Base-by-base conservation (phyloP, 139 green algal species). In the Closterium sp. region DNA sequence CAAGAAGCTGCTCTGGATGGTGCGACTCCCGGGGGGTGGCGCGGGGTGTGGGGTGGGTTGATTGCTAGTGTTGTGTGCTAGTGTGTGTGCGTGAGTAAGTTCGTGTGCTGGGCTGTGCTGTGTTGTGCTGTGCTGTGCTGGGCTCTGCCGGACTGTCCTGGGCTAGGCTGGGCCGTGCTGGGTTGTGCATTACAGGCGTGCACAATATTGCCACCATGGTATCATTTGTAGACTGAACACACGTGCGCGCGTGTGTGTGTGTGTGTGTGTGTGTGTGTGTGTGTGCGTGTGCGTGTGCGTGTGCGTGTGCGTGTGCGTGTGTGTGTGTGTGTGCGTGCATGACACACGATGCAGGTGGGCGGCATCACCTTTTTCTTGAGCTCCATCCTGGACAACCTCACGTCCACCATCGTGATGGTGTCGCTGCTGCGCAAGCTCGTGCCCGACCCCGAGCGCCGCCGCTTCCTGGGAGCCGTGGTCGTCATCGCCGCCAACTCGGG, bases 381-480 rank as follows among this genome's bases (percentile, higher is more conserved):
- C 30, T 93, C 94, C 33, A 92, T 96, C 36, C 93, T 97, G 66
- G 96, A 97, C 95, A 97, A 97, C 89, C 95, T 97, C 3, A 97
- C 96, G 32, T 96, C 94, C 84, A 97, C 96, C 43, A 97, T 97
- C 88, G 95, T 97, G 28, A 97, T 97, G 96, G 89, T 97, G 3
- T 96, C 94, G 9, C 89, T 97, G 25, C 93, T 97, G 32, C 94
- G 95, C 64, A 95, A 95, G 86, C 93, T 97, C 25, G 94, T 96
- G 89, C 92, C 93, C 23, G 91, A 96, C 43, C 69, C 93, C 55
- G 91, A 96, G 34, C n/a, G n/a, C n/a, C n/a, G n/a, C 88, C 93
- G 88, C 23, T 94, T 96, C 85, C 95, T 96, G 38, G 96, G 96
- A 1, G 96, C 95, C 0, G 90, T 94, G 9, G 96, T 97, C 9